Base-by-base conservation (phyloP, 2,329 filamentous ascomycete species). In the Hymenoscyphus repandus region DNA sequence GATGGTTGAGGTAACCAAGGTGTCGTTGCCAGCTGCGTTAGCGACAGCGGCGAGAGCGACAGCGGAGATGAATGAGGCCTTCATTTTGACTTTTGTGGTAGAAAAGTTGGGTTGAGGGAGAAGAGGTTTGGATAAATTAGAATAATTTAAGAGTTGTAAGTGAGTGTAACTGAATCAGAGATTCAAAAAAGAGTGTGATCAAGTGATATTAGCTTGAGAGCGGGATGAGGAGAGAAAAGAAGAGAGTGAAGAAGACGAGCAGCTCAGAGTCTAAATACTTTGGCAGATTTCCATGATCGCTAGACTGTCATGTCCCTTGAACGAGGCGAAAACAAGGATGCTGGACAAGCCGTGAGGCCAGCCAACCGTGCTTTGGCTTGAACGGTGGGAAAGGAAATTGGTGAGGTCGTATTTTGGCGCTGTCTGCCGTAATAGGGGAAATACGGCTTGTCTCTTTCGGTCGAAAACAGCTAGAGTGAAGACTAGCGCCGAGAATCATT, bases 31-130 rank as follows among this genome's bases (percentile, higher is more conserved):
- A 36, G 3, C 30, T 5, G 48, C 48, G 3, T 22, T 6, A 22
- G 37, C 51, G 12, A 33, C 39, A 7, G 47, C 43, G 30, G 20
- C 42, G 15, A 31, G 37, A 13, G 46, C 39, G n/a, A 44, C 34
- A 32, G 39, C 32, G 33, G 51, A 49, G 34, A 53, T 13, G 31
- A 53, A n/a, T 44, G 51, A 53, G 42, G 51, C 47, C 47, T 53
- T 53, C 51, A 53, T 53, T 41, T 50, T 50, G 48, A 50, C 31
- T 34, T 40, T 50, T 34, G 34, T 30, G 33, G 27, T 41, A 15
- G 33, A 42, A 37, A 22, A 22, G 40, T 18, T 45, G n/a, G 30
- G 17, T 45, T 12, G 18, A 34, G 30, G 22, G 22, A 27, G 36
- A 27, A 46, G 43, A 30, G 34, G 41, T 11, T 40, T 2, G 37